A percentile compares a stretch with the other conserved stretches of the same genome.
phyloP scores from a whole-genome alignment of 2,329 filamentous ascomycete species.

The Lecanoromycetidae sp. region DNA sequence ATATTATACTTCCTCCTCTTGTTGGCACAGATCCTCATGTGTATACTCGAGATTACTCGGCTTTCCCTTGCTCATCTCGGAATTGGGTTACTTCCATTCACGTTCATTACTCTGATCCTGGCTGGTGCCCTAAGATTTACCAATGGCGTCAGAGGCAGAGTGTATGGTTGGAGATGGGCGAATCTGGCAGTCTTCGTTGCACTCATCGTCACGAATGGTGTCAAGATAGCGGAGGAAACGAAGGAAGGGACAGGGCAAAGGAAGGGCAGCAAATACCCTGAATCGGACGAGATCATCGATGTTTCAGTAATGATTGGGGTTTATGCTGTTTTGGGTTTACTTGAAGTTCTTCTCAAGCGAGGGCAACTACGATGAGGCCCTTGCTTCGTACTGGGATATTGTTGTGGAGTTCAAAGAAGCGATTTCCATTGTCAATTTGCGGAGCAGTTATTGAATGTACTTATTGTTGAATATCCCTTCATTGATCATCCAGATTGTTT shows the following conservation, averaged over 20 bases:
- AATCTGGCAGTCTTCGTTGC: constrained; percentile 23
- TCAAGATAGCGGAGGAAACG: constrained; percentile 23
- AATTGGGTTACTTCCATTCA: constrained; percentile 27
- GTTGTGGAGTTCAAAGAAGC: neutral
- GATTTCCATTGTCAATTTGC: no score
- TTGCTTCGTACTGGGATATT: neutral
- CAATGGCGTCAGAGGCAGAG: constrained; percentile 18
- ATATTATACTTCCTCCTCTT: constrained; percentile 25
- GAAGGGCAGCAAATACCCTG: constrained; percentile 24
- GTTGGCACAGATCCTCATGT: constrained; percentile 24
- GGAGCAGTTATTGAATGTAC: no score
- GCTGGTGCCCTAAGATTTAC: constrained; percentile 19
- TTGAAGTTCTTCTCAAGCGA: constrained; percentile 11
- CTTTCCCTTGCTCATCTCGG: constrained; percentile 24
- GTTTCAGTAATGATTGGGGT: constrained; percentile 26
- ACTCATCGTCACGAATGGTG: constrained; percentile 20
- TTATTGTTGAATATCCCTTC: no score
- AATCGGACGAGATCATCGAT: constrained; percentile 26
- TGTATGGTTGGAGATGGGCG: constrained; percentile 21
- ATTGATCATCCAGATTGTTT: no score
- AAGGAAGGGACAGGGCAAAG: constrained; percentile 22
- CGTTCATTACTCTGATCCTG: constrained; percentile 23
- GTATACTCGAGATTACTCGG: constrained; percentile 26
- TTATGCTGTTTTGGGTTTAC: constrained; percentile 22
- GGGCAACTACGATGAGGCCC: neutral